These are phyloP conservation scores for Candida tetrigidarum DNA, from an alignment of 1,139 yeast genomes.

Conservation along the genomic window DNA sequence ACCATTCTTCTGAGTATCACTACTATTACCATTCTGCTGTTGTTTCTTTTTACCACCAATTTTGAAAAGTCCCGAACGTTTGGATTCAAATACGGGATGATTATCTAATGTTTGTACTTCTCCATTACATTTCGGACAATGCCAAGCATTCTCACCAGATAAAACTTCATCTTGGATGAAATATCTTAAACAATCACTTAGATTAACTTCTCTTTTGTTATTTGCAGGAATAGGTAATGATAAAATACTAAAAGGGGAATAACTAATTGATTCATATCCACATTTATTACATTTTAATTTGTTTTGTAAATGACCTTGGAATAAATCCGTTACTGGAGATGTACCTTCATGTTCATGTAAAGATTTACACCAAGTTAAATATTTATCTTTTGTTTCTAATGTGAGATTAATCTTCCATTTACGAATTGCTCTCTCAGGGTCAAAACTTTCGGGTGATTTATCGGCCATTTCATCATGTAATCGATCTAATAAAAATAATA, in stretches of 20 bases:
- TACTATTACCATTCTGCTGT: neutral
- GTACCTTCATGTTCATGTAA: slow-evolving; percentile 59
- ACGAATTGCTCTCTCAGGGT: slow-evolving; percentile 30
- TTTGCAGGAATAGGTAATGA: slow-evolving; percentile 68
- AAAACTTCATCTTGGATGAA: slow-evolving; percentile 71
- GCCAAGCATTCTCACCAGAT: slow-evolving; percentile 79
- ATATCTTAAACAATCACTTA: slow-evolving; percentile 67
- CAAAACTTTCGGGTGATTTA: slow-evolving; percentile 16
- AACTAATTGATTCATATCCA: slow-evolving; percentile 59
- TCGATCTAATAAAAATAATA: slow-evolving; percentile 66
- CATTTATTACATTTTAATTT: slow-evolving; percentile 66
- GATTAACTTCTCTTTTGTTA: slow-evolving; percentile 22
- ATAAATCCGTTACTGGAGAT: slow-evolving; percentile 65
- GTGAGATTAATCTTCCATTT: slow-evolving; percentile 39
- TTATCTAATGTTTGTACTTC: slow-evolving; percentile 31
- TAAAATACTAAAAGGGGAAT: slow-evolving; percentile 64
- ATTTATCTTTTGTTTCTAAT: slow-evolving; percentile 48
- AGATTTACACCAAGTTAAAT: slow-evolving; percentile 60
- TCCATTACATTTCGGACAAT: slow-evolving; percentile 69
- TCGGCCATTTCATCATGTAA: slow-evolving; percentile 67
- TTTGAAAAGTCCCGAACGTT: slow-evolving; percentile 39
- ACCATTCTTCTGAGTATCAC: neutral
- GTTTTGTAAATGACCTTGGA: slow-evolving; percentile 72
- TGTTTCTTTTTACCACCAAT: slow-evolving; percentile 25
- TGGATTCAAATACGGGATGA: slow-evolving; percentile 42